Conservation (phyloP, 192 early-diverging fungal species). For the Oehlia diaphana region DNA sequence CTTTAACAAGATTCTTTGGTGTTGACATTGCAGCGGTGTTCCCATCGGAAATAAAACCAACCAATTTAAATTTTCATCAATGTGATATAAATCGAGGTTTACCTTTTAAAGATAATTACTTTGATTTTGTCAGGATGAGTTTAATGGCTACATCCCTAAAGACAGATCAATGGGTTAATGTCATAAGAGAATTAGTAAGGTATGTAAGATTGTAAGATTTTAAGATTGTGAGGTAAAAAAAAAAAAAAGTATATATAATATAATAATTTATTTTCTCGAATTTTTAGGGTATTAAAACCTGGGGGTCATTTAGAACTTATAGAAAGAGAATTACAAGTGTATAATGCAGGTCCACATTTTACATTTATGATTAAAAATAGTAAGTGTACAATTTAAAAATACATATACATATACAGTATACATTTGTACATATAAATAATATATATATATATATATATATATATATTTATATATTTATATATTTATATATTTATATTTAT, state of each 20-base stretch:
- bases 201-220: neutral
- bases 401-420: too few species aligned
- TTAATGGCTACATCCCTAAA: neutral
- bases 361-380: neutral
- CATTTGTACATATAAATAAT: too few species aligned
- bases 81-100: constrained; percentile 24
- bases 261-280: too few species aligned
- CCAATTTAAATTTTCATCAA: constrained; percentile 38
- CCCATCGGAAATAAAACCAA: constrained; percentile 42
- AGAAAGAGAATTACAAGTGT: neutral
- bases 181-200: constrained; percentile 7
- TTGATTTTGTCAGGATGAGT: constrained; percentile 8
- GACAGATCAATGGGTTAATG: neutral
- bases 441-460: too few species aligned
- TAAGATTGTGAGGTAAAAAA: too few species aligned
- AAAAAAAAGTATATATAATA: too few species aligned
- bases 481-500: too few species aligned
- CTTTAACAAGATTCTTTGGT: constrained; percentile 29
- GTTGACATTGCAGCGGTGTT: constrained; percentile 40
- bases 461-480: too few species aligned
- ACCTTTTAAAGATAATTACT: neutral
- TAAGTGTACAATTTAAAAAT: neutral
- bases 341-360: neutral
- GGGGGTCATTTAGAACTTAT: neutral
- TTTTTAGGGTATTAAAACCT: neutral